Evolutionary conservation across 768 basidiomycete species (phyloP), one percentile per base, ranked within the genome.

Genomic region (Russula sp.): DNA sequence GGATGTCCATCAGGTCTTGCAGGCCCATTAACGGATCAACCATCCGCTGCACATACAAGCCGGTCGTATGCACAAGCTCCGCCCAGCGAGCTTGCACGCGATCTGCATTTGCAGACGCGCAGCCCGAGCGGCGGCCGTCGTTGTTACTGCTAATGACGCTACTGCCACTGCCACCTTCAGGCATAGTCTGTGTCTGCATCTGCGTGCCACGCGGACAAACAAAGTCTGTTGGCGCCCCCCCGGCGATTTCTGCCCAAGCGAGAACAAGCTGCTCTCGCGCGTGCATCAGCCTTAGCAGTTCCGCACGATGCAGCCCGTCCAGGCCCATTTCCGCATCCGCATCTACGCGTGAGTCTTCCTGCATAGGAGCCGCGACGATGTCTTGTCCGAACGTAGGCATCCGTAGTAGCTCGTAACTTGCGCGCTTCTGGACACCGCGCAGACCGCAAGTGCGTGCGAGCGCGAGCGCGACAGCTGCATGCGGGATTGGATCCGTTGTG

Each of bases 321-420:
- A 46, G 18, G 28, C 28, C 53, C 34, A 58, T 59, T 18, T 14
- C 28, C 28, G 11, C 9, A 34, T 34, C 34, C 34, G 11, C 11
- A 34, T 30, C 32, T 9, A 2, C 42, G 48, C 56, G 51, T 14
- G 54, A 59, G 42, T 56, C 58, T 5, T 32, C 59, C 3, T 54
- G 48, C 1, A 48, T 62, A 30, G 61, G 49, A 32, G 46, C 67
- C 4, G 24, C 54, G 7, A 59, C 50, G 5, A 59, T 52, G 13
- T 54, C 58, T 57, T 75, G 74, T 10, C 72, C 75, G 59, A 76
- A 74, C 16, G 63, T 70, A 11, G 69, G 57, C 14, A 67, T 66
- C 32, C 78, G 71, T 7, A 78, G 68, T 40, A 80, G 71, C 63
- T 80, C 78, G 64, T 80, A 80, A 60, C 75, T 79, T 1, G 78